These are phyloP conservation scores for Penicillium sp. DNA, from an alignment of 2,329 filamentous ascomycete genomes.

Conservation along the genomic window DNA sequence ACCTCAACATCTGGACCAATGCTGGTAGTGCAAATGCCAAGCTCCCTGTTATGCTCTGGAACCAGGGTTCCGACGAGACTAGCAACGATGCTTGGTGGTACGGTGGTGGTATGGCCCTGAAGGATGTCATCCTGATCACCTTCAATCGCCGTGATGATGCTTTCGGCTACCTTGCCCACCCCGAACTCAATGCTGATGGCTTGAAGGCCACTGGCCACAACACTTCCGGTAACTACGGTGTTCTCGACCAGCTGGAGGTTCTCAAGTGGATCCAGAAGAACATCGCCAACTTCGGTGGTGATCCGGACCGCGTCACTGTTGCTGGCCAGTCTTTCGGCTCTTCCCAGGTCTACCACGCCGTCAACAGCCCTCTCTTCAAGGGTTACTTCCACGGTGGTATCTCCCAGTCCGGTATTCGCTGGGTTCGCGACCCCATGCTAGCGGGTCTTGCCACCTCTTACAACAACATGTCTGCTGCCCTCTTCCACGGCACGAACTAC, in stretches of 20 bases:
- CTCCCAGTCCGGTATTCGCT: constrained; percentile 31
- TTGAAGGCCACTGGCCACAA: constrained; percentile 22
- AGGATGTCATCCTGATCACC: constrained; percentile 29
- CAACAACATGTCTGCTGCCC: constrained; percentile 28
- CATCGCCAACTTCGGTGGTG: constrained; percentile 4
- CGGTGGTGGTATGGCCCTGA: constrained; percentile 31
- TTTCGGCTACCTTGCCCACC: constrained; percentile 29
- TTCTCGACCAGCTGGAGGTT: constrained; percentile 56
- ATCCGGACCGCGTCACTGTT: constrained; percentile 48
- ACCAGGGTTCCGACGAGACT: constrained; percentile 29
- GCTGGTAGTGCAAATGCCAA: constrained; percentile 20
- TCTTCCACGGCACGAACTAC: constrained; percentile 28
- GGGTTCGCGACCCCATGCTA: constrained; percentile 29
- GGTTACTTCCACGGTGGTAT: constrained; percentile 34
- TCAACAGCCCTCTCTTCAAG: constrained; percentile 31
- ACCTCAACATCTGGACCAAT: constrained; percentile 33
- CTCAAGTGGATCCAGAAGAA: constrained; percentile 38
- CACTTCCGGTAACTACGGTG: constrained; percentile 36
- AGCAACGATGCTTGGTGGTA: constrained; percentile 27
- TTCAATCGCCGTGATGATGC: constrained; percentile 31
- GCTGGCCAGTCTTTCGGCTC: constrained; percentile 32
- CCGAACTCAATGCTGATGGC: constrained; percentile 28
- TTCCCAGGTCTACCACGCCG: constrained; percentile 31
- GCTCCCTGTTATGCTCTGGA: constrained; percentile 33
- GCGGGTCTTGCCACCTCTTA: constrained; percentile 32